Evolutionary conservation across 2,329 filamentous ascomycete species (phyloP), one percentile per base, ranked within the genome.

Genomic region (Helotiales sp.): DNA sequence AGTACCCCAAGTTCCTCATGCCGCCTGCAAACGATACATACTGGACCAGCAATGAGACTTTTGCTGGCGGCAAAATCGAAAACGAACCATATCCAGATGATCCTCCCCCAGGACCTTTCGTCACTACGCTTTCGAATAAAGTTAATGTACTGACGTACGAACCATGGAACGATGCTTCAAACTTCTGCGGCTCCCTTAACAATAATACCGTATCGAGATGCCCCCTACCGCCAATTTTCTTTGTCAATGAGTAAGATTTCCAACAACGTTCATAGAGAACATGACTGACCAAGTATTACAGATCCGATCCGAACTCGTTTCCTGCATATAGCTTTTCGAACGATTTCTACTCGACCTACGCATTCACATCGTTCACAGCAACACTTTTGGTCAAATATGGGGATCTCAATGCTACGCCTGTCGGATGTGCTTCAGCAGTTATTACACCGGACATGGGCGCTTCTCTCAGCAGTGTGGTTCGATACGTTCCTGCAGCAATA

Each of bases 371-470:
- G 1, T 86, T 98, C 63, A 81, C 86, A 6, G 80, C 90, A 8
- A 91, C 85, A 0, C 80, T 97, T 49, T 75, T 84, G 55, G 81
- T 98, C 57, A 83, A 89, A 58, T 89, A 92, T 54, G 93, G 92
- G 62, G 88, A 96, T 70, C 60, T 70, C 0, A 75, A 71, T 1
- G 81, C 77, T 15, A 85, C 85, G 13, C 76, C 83, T 52, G 82
- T 98, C 42, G 91, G 87, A 51, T 99, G 95, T 70, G 79, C 97
- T 31, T 89, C 88, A 27, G 83, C 90, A n/a, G 84, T 84, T 57
- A 81, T 97, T 57, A 97, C 93, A 0, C 95, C 95, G 0, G 88
- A 90, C 66, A 78, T 99, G 4, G 92, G 93, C 5, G 71, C 74
- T 9, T 76, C 74, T n/a, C 75, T 96, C 33, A 80, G 82, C n/a